Percentiles rank a stretch among this genome's conserved stretches.
phyloP scores from a whole-genome alignment of 305 asterid genomes.

The Fraxinus sp. region DNA sequence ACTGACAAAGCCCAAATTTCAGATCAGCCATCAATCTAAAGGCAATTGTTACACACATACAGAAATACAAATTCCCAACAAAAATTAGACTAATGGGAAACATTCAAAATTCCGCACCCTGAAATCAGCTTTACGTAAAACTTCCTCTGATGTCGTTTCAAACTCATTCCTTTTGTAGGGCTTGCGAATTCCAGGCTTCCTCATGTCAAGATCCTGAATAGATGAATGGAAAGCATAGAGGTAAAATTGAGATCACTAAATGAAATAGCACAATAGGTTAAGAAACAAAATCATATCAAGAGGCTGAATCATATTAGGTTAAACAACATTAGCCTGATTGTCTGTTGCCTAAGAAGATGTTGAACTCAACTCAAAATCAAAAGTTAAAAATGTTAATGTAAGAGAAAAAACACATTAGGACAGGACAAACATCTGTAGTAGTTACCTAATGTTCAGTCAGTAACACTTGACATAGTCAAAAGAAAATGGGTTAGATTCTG shows the following conservation, averaged over 20 bases:
- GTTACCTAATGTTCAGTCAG: constrained; percentile 6
- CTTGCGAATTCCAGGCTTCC: constrained; percentile 60
- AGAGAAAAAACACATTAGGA: not conserved
- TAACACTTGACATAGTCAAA: not conserved
- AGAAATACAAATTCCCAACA: constrained; percentile 3
- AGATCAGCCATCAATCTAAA: not conserved
- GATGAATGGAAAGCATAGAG: constrained; percentile 23
- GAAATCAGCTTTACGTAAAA: constrained; percentile 74
- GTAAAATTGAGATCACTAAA: constrained; percentile 19
- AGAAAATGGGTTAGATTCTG: not conserved
- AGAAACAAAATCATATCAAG: constrained; percentile 6
- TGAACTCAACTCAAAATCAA: constrained; percentile 1
- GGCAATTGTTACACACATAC: not conserved
- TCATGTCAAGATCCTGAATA: constrained; percentile 76
- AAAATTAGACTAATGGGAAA: not conserved
- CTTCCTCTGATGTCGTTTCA: constrained; percentile 74
- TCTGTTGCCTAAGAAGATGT: constrained; percentile 7
- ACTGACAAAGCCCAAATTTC: not conserved
- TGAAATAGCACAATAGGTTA: not conserved
- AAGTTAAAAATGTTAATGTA: not conserved
- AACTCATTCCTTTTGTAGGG: constrained; percentile 54
- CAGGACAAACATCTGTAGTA: not conserved
- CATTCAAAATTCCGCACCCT: constrained; percentile 48
- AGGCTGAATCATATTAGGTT: constrained; percentile 9
- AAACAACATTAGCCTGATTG: constrained; percentile 8